These are phyloP conservation scores for Botrytis cinerea DNA, from an alignment of 2,329 filamentous ascomycete genomes.

Conservation along the genomic window DNA sequence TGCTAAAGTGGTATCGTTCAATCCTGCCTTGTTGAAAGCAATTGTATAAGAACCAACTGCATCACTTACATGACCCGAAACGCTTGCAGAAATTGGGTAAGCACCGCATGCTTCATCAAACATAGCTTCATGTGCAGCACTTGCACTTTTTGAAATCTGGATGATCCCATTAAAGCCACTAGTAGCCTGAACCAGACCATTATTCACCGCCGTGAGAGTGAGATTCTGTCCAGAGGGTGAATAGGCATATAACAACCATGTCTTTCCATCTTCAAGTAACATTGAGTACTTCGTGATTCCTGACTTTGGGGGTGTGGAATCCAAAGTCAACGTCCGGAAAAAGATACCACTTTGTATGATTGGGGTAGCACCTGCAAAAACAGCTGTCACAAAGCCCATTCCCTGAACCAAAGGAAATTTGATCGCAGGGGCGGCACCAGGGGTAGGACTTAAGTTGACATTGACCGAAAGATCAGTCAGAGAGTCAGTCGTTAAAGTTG, in stretches of 20 bases:
- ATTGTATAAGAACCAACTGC: slow-evolving; percentile 71
- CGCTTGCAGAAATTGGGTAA: slow-evolving; percentile 64
- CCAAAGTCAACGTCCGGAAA: slow-evolving; percentile 66
- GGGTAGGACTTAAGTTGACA: slow-evolving; percentile 63
- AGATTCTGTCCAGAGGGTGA: slow-evolving; percentile 60
- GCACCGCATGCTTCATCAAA: slow-evolving; percentile 77
- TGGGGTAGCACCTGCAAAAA: slow-evolving; percentile 72
- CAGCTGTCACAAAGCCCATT: slow-evolving; percentile 80
- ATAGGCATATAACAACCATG: slow-evolving; percentile 81
- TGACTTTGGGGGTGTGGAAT: slow-evolving; percentile 57
- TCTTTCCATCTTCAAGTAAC: slow-evolving; percentile 67
- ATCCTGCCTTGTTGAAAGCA: slow-evolving; percentile 70
- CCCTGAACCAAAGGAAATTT: slow-evolving; percentile 86
- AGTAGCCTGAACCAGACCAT: slow-evolving; percentile 64
- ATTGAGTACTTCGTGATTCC: slow-evolving; percentile 77
- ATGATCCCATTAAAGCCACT: slow-evolving; percentile 73
- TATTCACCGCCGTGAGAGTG: slow-evolving; percentile 67
- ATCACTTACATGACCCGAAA: slow-evolving; percentile 64
- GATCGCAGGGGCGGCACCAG: slow-evolving; percentile 59
- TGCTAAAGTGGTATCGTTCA: slow-evolving; percentile 60
- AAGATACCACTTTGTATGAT: slow-evolving; percentile 73
- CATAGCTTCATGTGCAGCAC: slow-evolving; percentile 59
- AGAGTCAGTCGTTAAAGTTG: slow-evolving; percentile 55
- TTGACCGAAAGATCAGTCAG: slow-evolving; percentile 62
- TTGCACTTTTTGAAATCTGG: slow-evolving; percentile 69